These are phyloP conservation scores for Carex littledalei DNA, from an alignment of 176 grass and related monocot species.

Conservation along the genomic window DNA sequence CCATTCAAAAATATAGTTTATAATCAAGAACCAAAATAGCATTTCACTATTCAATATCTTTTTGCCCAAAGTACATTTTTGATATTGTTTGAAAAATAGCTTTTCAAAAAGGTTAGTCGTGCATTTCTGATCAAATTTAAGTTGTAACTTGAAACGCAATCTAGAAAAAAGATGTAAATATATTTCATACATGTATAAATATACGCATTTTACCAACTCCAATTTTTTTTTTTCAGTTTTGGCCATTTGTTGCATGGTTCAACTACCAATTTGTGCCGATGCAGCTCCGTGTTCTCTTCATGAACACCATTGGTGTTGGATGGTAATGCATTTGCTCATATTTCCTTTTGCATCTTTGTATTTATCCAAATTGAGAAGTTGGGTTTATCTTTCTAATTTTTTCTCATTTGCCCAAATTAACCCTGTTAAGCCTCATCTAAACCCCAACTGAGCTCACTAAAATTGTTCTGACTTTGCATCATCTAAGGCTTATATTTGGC, in stretches of 20 bases:
- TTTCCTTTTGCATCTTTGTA: neutral
- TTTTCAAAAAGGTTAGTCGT: neutral
- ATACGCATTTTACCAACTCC: neutral
- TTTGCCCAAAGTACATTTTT: neutral
- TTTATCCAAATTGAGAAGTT: neutral
- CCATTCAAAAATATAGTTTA: neutral
- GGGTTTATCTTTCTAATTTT: neutral
- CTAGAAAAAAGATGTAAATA: neutral
- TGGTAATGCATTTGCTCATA: conserved; percentile 26
- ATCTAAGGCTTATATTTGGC: neutral
- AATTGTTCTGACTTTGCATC: neutral
- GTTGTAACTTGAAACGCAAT: neutral
- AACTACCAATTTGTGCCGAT: conserved; percentile 43
- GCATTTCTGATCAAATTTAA: too few relatives aligned
- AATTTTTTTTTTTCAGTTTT: conserved; percentile 38
- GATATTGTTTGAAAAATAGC: neutral
- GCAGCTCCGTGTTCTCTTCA: conserved; percentile 41
- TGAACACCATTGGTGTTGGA: conserved; percentile 42
- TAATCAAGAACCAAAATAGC: neutral
- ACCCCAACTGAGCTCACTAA: neutral
- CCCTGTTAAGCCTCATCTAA: neutral
- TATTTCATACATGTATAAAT: neutral
- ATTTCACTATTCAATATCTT: neutral
- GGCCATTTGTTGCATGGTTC: conserved; percentile 42
- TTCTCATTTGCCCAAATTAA: neutral